phyloP scores from a whole-genome alignment of 1,284 basidiomycete species.

The Volvariella volvacea region DNA sequence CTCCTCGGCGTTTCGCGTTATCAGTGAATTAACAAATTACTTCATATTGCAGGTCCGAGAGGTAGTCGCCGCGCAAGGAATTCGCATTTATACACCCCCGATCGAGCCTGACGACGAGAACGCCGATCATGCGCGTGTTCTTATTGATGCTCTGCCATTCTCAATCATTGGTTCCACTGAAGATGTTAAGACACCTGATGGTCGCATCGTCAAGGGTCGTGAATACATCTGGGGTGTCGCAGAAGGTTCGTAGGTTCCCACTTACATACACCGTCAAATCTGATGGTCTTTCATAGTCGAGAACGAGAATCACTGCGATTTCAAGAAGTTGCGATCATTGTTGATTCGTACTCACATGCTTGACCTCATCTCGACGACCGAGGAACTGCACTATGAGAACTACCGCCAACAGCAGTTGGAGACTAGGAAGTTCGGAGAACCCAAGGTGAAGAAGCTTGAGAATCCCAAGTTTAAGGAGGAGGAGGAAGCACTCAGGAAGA shows the following conservation, averaged over 20 bases:
- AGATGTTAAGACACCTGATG: constrained; percentile 89
- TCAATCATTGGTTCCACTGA: constrained; percentile 97
- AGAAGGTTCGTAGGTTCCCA: constrained; percentile 64
- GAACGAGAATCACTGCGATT: constrained; percentile 99
- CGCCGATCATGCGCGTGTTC: constrained; percentile 84
- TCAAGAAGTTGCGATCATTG: constrained; percentile 94
- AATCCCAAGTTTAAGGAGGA: constrained; percentile 99
- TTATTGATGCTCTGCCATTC: constrained; percentile 92
- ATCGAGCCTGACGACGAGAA: constrained; percentile 90
- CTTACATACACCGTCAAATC: too few relatives aligned
- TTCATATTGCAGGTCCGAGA: constrained; percentile 67
- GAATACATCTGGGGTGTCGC: constrained; percentile 99
- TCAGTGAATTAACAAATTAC: neutral
- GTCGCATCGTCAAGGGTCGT: constrained; percentile 91
- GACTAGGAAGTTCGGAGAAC: constrained; percentile 98
- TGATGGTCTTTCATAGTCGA: too few relatives aligned
- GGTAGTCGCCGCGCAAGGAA: constrained; percentile 86
- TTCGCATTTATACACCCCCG: constrained; percentile 92
- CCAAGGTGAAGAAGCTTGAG: constrained; percentile 98
- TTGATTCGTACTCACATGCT: constrained; percentile 99
- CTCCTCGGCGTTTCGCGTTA: neutral
- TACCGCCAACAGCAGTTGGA: constrained; percentile 99
- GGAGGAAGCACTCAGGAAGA: constrained; percentile 92
- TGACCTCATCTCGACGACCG: constrained; percentile 93
- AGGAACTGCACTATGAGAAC: constrained; percentile 96